Base-by-base conservation (phyloP, 1,284 basidiomycete genomes). In the Rhodotorula sp. region DNA sequence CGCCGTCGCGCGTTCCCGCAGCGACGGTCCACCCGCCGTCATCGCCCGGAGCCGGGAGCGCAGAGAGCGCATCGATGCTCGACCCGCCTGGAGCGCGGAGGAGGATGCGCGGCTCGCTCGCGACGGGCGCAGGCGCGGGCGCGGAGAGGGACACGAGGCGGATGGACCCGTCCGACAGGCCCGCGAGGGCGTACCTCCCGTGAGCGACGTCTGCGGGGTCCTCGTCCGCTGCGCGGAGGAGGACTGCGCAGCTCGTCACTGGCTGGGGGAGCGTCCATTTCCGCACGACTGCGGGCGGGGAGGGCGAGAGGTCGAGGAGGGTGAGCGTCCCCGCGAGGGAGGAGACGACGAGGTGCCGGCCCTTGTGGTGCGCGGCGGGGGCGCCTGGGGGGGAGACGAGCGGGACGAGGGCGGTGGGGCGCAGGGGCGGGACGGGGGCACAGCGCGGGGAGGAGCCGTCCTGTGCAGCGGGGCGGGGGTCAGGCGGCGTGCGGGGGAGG, bases 291-390 rank as follows among this genome's bases (percentile, higher is more conserved):
- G 56, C n/a, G 37, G 56, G 37, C 3, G 44, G 44, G 10, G 66
- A 56, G 13, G 64, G 59, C 21, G 70, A 58, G 36, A 77, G 58
- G 13, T 69, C 67, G 75, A 76, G 74, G n/a, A 76, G 62, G 39
- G 66, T 69, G 61, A 77, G 84, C 36, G 83, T 83, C 39, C 83
- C 81, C 61, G 86, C 85, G 81, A 87, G 85, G 58, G 85, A 82
- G 36, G 76, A 56, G 50, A 73, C 70, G 51, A 74, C 57, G 59
- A 77, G 62, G 29, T 56, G 67, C 19, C 73, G 72, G 39, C 74
- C 75, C 61, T 75, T 68, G 63, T 68, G 70, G 13, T 29, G 66
- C 22, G 62, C 70, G 9, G 25, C 6, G 13, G 53, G n/a, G 32
- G 53, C 29, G 32, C 10, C 8, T 19, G 61, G n/a, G 9, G 67